These are phyloP conservation scores for Umbelopsis sp. DNA, from an alignment of 192 early-diverging fungal species.

Conservation along the genomic window DNA sequence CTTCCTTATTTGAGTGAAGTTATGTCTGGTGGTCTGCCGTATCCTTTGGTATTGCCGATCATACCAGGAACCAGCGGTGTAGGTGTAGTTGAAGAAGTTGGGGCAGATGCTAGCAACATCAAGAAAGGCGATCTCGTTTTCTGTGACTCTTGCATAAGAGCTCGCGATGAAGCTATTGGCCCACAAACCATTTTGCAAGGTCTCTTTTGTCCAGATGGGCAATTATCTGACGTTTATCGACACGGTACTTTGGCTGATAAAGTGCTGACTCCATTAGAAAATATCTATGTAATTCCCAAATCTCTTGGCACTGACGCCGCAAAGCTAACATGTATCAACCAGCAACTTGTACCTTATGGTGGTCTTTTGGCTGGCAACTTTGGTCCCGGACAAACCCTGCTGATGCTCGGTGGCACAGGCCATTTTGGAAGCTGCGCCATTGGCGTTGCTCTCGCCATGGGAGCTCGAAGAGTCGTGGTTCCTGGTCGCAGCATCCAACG, in stretches of 20 bases:
- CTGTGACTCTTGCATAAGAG: constrained; percentile 37
- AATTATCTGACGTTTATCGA: constrained; percentile 21
- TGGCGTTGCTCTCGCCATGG: constrained; percentile 32
- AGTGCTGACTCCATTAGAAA: constrained; percentile 35
- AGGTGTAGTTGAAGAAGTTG: constrained; percentile 31
- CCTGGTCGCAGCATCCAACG: constrained; percentile 24
- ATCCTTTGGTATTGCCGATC: constrained; percentile 29
- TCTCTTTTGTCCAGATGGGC: constrained; percentile 23
- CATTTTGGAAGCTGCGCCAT: constrained; percentile 34
- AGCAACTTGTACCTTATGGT: constrained; percentile 31
- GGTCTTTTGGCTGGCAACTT: constrained; percentile 33
- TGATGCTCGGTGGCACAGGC: constrained; percentile 36
- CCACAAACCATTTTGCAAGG: constrained; percentile 38
- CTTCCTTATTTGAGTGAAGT: constrained; percentile 23
- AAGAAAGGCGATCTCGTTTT: constrained; percentile 37
- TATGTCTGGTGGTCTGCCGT: constrained; percentile 27
- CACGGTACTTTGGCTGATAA: constrained; percentile 39
- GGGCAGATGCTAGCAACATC: constrained; percentile 24
- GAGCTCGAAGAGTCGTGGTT: constrained; percentile 36
- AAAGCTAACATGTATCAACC: constrained; percentile 17
- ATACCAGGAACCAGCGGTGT: constrained; percentile 38
- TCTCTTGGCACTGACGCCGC: constrained; percentile 17
- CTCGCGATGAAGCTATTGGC: constrained; percentile 34
- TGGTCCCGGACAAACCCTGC: constrained; percentile 34
- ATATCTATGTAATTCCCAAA: constrained; percentile 29